Evolutionary conservation across 2,329 filamentous ascomycete species (phyloP), one percentile per base, ranked within the genome.

Genomic region (Hypocreales sp.): DNA sequence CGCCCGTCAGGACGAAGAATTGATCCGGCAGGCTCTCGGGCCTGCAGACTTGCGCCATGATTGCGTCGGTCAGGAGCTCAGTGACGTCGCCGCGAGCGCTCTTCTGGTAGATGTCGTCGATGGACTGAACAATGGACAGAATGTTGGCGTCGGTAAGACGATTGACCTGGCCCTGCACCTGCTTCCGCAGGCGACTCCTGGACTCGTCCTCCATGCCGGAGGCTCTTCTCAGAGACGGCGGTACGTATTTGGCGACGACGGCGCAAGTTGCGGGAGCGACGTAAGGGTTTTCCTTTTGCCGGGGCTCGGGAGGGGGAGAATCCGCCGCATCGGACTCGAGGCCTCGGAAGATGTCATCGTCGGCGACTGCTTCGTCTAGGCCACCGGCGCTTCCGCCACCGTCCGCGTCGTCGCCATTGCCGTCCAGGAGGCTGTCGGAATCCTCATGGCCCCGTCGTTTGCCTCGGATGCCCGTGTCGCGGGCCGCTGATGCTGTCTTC

Each of bases 61-160:
- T 58, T 2, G 87, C 60, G 35, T 86, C 74, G 4, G 86, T 72
- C 2, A 95, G 58, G 0, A 73, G 77, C 1, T 79, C 75, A 1
- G 83, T 93, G 24, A 94, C 83, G 42, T 86, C 74, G 35, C 90
- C 82, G n/a, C 90, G 73, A 1, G 90, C 76, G 39, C 92, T 73
- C 22, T 76, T 73, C 29, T 76, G 69, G 47, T 95, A 98, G 2
- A 95, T 58, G 34, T 76, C 72, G 45, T 92, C 83, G 18, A 93
- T 64, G 12, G 92, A 79, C 23, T 69, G 67, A 4, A 94, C 58
- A 28, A 95, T 92, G 2, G 81, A 79, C 5, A 92, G 52, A 35
- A 98, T 62, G 40, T 90, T 95, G 20, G 83, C 74, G 46, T 95
- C 87, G 0, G 90, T 94, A 18, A 98, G 63, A 45, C 87, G 78